Evolutionary conservation across 371 early-diverging fungal genomes (phyloP), one percentile per base, ranked within the genome.

Genomic region (Haplosporangium sp.): DNA sequence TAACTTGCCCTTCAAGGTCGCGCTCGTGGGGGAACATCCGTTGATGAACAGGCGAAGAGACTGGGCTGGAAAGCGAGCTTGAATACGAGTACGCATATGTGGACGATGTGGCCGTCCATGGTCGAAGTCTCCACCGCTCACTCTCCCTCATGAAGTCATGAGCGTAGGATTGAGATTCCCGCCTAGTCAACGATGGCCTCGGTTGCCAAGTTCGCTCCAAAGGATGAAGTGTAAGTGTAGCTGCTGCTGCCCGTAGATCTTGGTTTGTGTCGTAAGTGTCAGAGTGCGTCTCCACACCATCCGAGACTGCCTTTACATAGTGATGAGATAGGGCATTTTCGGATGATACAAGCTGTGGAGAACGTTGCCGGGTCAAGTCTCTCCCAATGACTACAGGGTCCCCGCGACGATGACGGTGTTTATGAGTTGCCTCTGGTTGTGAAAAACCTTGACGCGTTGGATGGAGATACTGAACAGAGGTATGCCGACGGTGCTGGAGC

Each of bases 121-220:
- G 62, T 10, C 53, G 36, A 6, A 60, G 65, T 23, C 55, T 43
- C 62, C 52, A 75, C 23, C 12, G 47, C 48, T 54, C 73, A 6
- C 40, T 48, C 11, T 62, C 63, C 51, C 63, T 73, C 62, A 57
- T 43, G 20, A 75, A 75, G n/a, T 75, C 75, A 6, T 75, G 66
- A 4, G 66, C 70, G 36, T 69, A 75, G 5, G 75, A 75, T n/a
- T 67, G 67, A 10, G 64, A 62, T 29, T 55, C 67, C 1, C 55
- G 59, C 16, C 73, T 59, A 5, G 38, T 52, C 11, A 55, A 29
- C 0, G 68, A 41, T 1, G 68, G 40, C 45, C 65, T 40, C 43
- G 50, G 56, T 21, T 46, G 37, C 52, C 51, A 55, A 6, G 54
- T 55, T 2, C 14, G 41, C n/a, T 64, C n/a, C 9, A 20, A 55